Evolutionary conservation across 768 basidiomycete genomes (phyloP).

Genomic region (Chlorophyllum brunneum): DNA sequence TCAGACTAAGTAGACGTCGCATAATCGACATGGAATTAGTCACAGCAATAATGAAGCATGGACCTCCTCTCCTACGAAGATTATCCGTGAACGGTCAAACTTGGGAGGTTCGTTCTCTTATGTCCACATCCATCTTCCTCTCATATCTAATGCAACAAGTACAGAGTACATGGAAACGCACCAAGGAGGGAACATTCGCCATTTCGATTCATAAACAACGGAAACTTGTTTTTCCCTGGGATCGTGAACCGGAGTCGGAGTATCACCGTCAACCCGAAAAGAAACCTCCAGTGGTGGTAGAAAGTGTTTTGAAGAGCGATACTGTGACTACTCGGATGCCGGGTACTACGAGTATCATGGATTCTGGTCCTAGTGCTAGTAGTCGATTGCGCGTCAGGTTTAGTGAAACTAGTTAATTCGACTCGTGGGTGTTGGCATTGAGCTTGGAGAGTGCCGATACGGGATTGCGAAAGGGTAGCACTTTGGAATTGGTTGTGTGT

Average conservation of each 20-base stretch:
- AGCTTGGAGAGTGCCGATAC: no score
- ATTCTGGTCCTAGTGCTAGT: not conserved
- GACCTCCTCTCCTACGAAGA: constrained; percentile 24
- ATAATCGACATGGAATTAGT: constrained; percentile 21
- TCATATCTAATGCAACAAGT: not conserved
- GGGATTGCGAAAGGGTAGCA: no score
- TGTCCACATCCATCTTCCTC: not conserved
- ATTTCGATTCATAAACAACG: not conserved
- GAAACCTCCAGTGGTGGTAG: not conserved
- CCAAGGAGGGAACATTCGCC: not conserved
- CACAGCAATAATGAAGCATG: constrained; percentile 20
- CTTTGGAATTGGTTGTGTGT: no score
- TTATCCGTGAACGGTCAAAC: constrained; percentile 27
- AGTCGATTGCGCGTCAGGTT: constrained; percentile 5
- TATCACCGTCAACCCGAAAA: not conserved
- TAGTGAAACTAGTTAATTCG: not conserved
- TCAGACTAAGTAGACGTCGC: constrained; percentile 19
- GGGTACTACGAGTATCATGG: no score
- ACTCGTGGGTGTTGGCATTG: no score
- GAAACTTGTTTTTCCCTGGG: not conserved
- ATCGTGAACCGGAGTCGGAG: not conserved
- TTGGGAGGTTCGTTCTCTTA: constrained; percentile 30
- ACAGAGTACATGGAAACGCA: constrained; percentile 3
- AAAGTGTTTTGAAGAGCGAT: not conserved
- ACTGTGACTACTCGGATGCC: not conserved